Evolutionary conservation across 78 protist genomes (phyloP).

Genomic region (Salpingoeca rosetta): DNA sequence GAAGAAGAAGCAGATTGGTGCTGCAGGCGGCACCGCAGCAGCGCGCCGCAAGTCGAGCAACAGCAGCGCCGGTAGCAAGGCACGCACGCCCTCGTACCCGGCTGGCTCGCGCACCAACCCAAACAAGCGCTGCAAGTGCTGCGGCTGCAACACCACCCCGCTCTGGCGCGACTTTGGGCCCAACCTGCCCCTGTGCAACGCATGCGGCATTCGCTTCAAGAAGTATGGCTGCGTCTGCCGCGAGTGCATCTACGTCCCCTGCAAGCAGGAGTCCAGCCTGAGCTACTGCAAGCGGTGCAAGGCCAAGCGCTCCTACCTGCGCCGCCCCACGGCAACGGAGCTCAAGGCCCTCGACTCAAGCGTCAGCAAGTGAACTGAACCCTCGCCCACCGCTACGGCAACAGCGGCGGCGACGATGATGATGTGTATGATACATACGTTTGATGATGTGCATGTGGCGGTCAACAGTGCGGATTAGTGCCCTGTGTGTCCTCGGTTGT

Average conservation of each 20-base stretch:
- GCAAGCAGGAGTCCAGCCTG: constrained; percentile 2
- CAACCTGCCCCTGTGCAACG: constrained; percentile 22
- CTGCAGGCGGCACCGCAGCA: too few species aligned
- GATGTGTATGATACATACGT: not conserved
- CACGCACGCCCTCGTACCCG: too few species aligned
- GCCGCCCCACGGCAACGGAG: not conserved
- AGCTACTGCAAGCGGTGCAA: not conserved
- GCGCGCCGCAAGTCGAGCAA: too few species aligned
- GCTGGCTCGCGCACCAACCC: too few species aligned
- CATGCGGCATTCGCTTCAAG: constrained; percentile 32
- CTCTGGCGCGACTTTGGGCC: constrained; percentile 16
- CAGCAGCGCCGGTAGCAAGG: too few species aligned
- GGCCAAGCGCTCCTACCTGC: not conserved
- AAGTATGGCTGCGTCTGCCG: not conserved
- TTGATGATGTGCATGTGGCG: not conserved
- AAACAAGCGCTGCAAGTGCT: constrained; percentile 7
- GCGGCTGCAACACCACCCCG: constrained; percentile 15
- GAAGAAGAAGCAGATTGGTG: too few species aligned
- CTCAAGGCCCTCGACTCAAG: not conserved
- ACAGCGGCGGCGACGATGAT: not conserved
- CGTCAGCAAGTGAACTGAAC: not conserved
- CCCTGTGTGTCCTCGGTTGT: not conserved
- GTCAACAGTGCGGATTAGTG: not conserved
- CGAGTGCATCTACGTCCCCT: constrained; percentile 18
- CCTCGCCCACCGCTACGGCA: not conserved